Evolutionary conservation across 1,284 basidiomycete genomes (phyloP).

Genomic region (Sanghuangporus weigelae): DNA sequence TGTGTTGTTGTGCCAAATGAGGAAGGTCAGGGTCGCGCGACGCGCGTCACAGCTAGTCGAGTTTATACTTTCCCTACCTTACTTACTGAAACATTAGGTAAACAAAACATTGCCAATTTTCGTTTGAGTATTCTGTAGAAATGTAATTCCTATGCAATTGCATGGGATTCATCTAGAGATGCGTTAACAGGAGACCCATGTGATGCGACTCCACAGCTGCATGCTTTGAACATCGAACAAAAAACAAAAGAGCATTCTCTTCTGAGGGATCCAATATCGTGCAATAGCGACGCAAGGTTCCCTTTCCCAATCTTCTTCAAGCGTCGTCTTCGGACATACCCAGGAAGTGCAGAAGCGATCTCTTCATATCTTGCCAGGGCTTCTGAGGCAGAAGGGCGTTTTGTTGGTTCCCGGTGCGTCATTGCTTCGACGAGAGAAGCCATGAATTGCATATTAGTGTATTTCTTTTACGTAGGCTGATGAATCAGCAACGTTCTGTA

Average conservation of each 20-base stretch:
- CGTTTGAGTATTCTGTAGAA: too few species aligned
- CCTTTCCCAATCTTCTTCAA: constrained; percentile 2
- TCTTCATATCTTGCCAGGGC: not conserved
- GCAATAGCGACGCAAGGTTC: not conserved
- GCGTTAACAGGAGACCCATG: too few species aligned
- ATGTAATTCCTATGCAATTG: too few species aligned
- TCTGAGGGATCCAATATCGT: not conserved
- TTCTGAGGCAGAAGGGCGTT: not conserved
- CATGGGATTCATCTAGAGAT: too few species aligned
- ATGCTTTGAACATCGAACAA: not conserved
- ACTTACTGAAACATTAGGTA: too few species aligned
- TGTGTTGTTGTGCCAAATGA: too few species aligned
- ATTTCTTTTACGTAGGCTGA: not conserved
- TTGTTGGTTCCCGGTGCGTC: not conserved
- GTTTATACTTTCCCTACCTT: too few species aligned
- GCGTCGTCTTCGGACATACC: constrained; percentile 2
- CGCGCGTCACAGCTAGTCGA: too few species aligned
- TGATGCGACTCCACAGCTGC: too few species aligned
- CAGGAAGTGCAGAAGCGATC: not conserved
- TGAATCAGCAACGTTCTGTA: not conserved
- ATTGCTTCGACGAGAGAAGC: not conserved
- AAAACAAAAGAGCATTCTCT: not conserved
- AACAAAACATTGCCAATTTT: too few species aligned
- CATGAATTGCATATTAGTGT: not conserved
- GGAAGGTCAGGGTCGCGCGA: too few species aligned